These are phyloP conservation scores for Tolypocladium ophioglossoides DNA, from an alignment of 2,329 filamentous ascomycete genomes.

Conservation along the genomic window DNA sequence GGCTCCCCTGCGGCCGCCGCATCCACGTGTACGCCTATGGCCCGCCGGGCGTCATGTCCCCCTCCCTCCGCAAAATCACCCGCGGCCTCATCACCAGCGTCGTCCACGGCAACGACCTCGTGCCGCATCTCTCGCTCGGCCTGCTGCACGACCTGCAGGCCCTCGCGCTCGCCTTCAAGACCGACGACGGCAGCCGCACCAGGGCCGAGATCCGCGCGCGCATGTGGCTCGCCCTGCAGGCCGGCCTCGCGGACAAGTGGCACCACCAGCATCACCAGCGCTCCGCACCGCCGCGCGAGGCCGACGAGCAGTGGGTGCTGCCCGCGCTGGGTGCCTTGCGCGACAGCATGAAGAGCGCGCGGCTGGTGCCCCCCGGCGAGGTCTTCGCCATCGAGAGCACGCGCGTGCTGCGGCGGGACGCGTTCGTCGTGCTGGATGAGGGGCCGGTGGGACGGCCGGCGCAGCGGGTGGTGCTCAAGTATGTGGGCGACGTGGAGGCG, in stretches of 20 bases:
- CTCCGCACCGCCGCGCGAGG: constrained; percentile 23
- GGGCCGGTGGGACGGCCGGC: constrained; percentile 54
- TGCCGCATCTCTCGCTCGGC: constrained; percentile 63
- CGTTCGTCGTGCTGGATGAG: constrained; percentile 38
- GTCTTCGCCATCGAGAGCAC: constrained; percentile 64
- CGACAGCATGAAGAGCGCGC: constrained; percentile 56
- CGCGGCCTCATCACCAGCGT: constrained; percentile 65
- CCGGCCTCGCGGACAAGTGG: constrained; percentile 52
- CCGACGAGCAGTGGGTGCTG: constrained; percentile 60
- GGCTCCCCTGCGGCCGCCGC: constrained; percentile 55
- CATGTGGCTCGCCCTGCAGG: constrained; percentile 54
- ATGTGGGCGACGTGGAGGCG: constrained; percentile 59
- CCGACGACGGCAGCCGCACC: constrained; percentile 47
- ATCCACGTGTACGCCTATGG: constrained; percentile 76
- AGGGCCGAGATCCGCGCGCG: constrained; percentile 56
- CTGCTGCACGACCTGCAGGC: constrained; percentile 66
- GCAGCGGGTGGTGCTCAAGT: constrained; percentile 57
- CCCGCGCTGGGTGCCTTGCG: constrained; percentile 56
- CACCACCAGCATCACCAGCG: neutral
- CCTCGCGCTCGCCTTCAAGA: constrained; percentile 61
- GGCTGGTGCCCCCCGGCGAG: constrained; percentile 65
- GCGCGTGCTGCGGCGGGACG: constrained; percentile 55
- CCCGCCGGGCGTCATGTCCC: constrained; percentile 61
- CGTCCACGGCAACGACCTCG: constrained; percentile 62
- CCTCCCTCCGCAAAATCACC: constrained; percentile 57